These are phyloP conservation scores for Jaminaea rosea DNA, from an alignment of 1,284 basidiomycete genomes.

Conservation along the genomic window DNA sequence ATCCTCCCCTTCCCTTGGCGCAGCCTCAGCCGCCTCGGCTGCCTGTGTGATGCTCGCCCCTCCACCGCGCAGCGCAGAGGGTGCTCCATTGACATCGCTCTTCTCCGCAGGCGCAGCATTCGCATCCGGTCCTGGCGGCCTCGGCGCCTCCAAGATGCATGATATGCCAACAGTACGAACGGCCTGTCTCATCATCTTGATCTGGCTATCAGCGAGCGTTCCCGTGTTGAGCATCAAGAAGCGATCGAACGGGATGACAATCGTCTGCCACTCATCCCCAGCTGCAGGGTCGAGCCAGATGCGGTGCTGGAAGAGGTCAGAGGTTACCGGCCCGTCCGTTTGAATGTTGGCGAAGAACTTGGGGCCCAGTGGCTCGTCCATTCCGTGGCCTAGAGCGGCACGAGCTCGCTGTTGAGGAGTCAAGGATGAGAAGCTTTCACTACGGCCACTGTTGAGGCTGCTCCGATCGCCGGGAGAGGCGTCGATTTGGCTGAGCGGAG, in stretches of 20 bases:
- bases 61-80: no score
- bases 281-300: conserved; percentile 65
- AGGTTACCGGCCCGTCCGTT: conserved; percentile 59
- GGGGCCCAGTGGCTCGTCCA: conserved; percentile 32
- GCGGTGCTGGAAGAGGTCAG: conserved; percentile 79
- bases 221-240: conserved; percentile 78
- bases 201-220: conserved; percentile 57
- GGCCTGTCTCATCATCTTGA: conserved; percentile 65
- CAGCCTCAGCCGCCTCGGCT: neutral
- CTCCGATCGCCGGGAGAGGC: no score
- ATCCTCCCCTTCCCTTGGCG: conserved; percentile 20
- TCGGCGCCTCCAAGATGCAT: conserved; percentile 32
- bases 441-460: neutral
- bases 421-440: neutral
- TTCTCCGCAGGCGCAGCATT: conserved; percentile 13
- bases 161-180: conserved; percentile 74
- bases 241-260: conserved; percentile 68
- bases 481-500: neutral
- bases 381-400: conserved; percentile 25
- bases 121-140: conserved; percentile 7
- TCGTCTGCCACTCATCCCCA: conserved; percentile 67
- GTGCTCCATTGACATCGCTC: neutral
- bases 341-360: conserved; percentile 68
- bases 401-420: conserved; percentile 25
- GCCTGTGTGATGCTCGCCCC: no score